Evolutionary conservation across 305 asterid genomes (phyloP), one percentile per base, ranked within the genome.

Genomic region (Rubia peregrina): DNA sequence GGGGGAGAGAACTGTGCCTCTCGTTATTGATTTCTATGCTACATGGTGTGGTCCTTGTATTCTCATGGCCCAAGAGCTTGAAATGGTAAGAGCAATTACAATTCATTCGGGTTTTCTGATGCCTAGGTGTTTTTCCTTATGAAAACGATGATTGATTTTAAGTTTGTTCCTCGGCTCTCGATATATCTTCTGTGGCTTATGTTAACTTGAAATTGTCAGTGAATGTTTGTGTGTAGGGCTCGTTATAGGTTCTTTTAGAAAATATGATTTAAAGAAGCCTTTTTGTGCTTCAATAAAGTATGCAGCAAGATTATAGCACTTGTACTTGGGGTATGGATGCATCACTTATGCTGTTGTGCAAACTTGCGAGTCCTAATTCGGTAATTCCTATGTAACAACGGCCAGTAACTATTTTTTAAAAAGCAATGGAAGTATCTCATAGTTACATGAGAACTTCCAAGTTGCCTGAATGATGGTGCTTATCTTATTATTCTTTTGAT

Each of bases 1-100:
- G 83, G 96, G 89, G 69, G 95, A 86, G 76, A 83, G 96, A 73
- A 86, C 82, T 62, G 93, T 89, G 42, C 97, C 98, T 6, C 69
- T 93, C 69, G 70, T 93, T 21, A 83, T 93, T 67, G 98, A 93
- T 80, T 93, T 93, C 80, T 93, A 89, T 67, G 97, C 98, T 40
- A 90, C 98, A 16, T 93, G 98, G 97, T 92, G 98, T 68, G 98
- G 98, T 44, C 98, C 98, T 75, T 92, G 98, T 83, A 76, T 90
- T 77, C 82, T 93, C 84, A 90, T 90, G 96, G 96, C 97, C 6
- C 97, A 93, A 82, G 97, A 87, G 77, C 95, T 93, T 51, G 98
- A 93, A 90, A 93, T 77, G 96, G 97, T 90, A 86, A 42, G 80
- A 41, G 59, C 43, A 22, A 16, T 40, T 30, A 30, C 33, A 30